Evolutionary conservation across 306 rosid genomes (phyloP), one percentile per base, ranked within the genome.

Genomic region (Pueraria montana): DNA sequence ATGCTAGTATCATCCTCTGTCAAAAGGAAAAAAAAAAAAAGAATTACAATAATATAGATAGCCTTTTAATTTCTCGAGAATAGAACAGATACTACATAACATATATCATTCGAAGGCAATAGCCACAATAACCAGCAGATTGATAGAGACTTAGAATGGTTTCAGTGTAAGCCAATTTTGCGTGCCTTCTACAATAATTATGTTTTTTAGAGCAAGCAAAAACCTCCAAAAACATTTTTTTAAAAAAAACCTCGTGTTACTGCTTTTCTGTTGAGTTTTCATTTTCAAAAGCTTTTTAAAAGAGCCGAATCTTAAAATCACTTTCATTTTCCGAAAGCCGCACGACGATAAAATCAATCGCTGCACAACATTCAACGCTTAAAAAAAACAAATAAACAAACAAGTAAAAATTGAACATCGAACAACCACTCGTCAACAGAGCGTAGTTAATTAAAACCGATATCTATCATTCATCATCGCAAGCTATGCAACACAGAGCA

Each of bases 1-100:
- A 96, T 70, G 86, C 97, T 85, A 72, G 99, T 96, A 87, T 96
- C 99, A 83, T 96, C 99, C 99, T 96, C 99, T 96, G 91, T 43
- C 83, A 74, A 88, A 56, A 69, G 53, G 34, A 16, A 16, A 17
- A 58, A 45, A 66, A 24, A 42, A 26, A 34, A 34, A 2, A 17
- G 4, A 23, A 18, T 80, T 71, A 36, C 23, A 20, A 78, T 17
- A 59, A 43, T 53, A 58, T 71, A 66, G 43, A 61, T 23, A 38
- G 49, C 62, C 40, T 12, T 72, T 53, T 49, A 66, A 67, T 59
- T 14, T 67, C 75, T 18, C 21, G 78, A 77, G 11, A 72, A 76
- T 17, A 45, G 38, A 65, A 48, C 38, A 24, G 12, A 42, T 27
- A 58, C 23, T 23, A 58, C 0, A 64, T 12, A 4, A 72, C 21